Evolutionary conservation across 495 filamentous ascomycete species (phyloP).

Genomic region (Trichoderma parareesei): DNA sequence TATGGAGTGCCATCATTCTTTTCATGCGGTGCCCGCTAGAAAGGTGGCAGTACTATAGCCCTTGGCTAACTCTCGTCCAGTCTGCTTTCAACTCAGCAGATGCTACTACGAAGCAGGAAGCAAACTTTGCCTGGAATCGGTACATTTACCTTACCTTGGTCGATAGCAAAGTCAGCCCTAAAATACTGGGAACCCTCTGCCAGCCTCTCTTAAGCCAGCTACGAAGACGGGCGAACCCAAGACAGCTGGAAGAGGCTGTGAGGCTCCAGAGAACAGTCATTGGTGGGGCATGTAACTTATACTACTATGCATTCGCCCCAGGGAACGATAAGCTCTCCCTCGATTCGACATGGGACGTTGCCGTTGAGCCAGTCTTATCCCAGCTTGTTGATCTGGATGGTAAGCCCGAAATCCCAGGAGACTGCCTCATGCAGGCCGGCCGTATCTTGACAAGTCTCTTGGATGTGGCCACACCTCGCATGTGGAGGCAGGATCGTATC

Average conservation of each 20-base stretch:
- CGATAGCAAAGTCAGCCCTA: constrained; percentile 18
- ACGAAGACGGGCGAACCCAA: constrained; percentile 51
- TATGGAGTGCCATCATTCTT: constrained; percentile 78
- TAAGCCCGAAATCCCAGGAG: constrained; percentile 21
- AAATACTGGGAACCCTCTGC: constrained; percentile 56
- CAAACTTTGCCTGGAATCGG: constrained; percentile 75
- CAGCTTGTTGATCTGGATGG: constrained; percentile 26
- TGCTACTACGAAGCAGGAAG: constrained; percentile 59
- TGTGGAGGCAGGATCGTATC: constrained; percentile 68
- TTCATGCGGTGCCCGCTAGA: constrained; percentile 62
- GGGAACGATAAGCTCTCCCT: constrained; percentile 50
- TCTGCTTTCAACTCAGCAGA: constrained; percentile 79
- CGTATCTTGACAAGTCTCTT: constrained; percentile 62
- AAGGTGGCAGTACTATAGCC: constrained; percentile 61
- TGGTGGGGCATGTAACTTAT: constrained; percentile 63
- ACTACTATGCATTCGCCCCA: constrained; percentile 82
- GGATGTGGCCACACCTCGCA: constrained; percentile 51
- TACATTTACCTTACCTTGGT: constrained; percentile 49
- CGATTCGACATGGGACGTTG: constrained; percentile 72
- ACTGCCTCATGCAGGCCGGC: constrained; percentile 42
- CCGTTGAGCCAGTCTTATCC: constrained; percentile 50
- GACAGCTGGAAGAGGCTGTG: constrained; percentile 38
- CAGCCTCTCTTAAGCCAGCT: constrained; percentile 64
- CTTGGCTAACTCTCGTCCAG: constrained; percentile 71
- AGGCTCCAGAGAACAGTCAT: constrained; percentile 50